phyloP scores from a whole-genome alignment of 805 yeast genomes.

The Candida dajiaensis region DNA sequence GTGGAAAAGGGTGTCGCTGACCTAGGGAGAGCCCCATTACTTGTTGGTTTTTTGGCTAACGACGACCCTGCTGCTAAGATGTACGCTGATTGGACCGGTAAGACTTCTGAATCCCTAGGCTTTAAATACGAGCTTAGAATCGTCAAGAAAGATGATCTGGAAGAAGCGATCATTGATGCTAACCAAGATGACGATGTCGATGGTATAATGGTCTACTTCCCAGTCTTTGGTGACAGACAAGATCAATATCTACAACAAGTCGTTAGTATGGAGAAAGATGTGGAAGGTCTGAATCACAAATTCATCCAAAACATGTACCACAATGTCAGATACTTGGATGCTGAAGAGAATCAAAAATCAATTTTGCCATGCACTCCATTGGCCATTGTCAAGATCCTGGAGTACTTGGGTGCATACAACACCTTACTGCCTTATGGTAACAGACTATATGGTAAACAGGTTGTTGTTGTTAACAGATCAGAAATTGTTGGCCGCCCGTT shows the following conservation, averaged over 20 bases:
- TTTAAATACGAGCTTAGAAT: slow-evolving; percentile 76
- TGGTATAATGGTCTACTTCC: slow-evolving; percentile 97
- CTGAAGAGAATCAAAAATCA: slow-evolving; percentile 61
- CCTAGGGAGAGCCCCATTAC: slow-evolving; percentile 55
- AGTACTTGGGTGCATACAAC: slow-evolving; percentile 85
- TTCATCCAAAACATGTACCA: slow-evolving; percentile 95
- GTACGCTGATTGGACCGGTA: slow-evolving; percentile 96
- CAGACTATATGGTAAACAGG: slow-evolving; percentile 86
- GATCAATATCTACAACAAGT: slow-evolving; percentile 95
- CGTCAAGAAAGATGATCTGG: slow-evolving; percentile 72
- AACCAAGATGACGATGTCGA: slow-evolving; percentile 70
- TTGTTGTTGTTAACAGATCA: slow-evolving; percentile 86
- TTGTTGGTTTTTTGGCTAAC: slow-evolving; percentile 91
- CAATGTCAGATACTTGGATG: slow-evolving; percentile 79
- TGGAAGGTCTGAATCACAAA: slow-evolving; percentile 88
- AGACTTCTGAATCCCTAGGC: slow-evolving; percentile 82
- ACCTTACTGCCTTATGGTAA: slow-evolving; percentile 79
- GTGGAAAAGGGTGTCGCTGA: slow-evolving; percentile 49
- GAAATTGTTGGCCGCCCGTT: slow-evolving; percentile 97
- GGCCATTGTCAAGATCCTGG: slow-evolving; percentile 90
- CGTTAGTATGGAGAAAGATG: slow-evolving; percentile 87
- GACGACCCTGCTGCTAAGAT: slow-evolving; percentile 90
- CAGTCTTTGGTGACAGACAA: slow-evolving; percentile 92
- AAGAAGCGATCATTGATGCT: slow-evolving; percentile 76
- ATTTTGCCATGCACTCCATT: slow-evolving; percentile 95